Conservation (phyloP, 2,329 filamentous ascomycete genomes). For the Chalaropsis thielavioides region DNA sequence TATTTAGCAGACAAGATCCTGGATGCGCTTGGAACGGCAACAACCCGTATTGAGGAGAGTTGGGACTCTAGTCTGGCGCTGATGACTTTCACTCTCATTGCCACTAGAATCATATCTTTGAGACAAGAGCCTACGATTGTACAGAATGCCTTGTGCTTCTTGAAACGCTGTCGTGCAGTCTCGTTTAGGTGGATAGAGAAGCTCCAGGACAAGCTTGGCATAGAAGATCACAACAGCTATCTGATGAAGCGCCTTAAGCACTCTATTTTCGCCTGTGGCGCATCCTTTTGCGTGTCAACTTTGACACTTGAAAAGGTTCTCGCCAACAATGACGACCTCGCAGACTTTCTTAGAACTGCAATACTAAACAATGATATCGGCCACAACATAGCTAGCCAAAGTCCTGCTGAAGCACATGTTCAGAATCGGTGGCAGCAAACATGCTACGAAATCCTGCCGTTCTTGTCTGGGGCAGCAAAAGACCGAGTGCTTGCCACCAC, state of each 20-base stretch:
- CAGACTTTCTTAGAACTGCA: neutral
- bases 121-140: conserved; percentile 21
- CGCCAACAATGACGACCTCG: neutral
- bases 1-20: conserved; percentile 26
- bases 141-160: conserved; percentile 22
- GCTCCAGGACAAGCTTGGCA: conserved; percentile 23
- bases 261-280: conserved; percentile 21
- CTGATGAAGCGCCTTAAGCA: conserved; percentile 27
- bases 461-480: neutral
- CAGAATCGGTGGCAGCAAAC: no score
- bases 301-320: neutral
- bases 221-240: conserved; percentile 20
- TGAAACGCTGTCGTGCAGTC: conserved; percentile 25
- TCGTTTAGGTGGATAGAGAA: conserved; percentile 28
- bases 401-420: neutral
- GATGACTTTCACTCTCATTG: conserved; percentile 28
- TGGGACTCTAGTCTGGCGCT: conserved; percentile 35
- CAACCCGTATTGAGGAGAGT: conserved; percentile 31
- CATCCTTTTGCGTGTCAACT: neutral
- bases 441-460: neutral
- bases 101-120: conserved; percentile 29
- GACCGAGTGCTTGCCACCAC: no score
- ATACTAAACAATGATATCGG: neutral
- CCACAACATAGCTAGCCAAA: neutral
- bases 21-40: conserved; percentile 21